phyloP scores from a whole-genome alignment of 225 moss, liverwort and hornwort genomes.

The Asterella californica region DNA sequence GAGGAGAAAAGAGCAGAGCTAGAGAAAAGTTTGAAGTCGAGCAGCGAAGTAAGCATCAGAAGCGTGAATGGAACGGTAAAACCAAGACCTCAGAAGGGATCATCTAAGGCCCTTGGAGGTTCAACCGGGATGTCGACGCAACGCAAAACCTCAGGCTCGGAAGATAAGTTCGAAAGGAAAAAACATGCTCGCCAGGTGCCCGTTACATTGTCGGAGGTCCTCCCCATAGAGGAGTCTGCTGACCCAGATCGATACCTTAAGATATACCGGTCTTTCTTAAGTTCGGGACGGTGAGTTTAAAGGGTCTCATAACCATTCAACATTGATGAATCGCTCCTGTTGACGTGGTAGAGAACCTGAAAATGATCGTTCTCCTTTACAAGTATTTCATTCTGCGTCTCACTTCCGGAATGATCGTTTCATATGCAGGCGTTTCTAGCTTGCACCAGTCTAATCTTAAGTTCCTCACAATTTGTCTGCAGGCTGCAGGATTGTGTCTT shows the following conservation, averaged over 20 bases:
- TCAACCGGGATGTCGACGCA: background rate
- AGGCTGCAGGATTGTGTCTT: slow-evolving; percentile 73
- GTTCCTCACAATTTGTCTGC: slow-evolving; percentile 1
- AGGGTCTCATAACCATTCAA: background rate
- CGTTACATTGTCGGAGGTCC: slow-evolving; percentile 45
- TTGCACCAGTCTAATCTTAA: background rate
- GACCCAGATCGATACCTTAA: slow-evolving; percentile 45
- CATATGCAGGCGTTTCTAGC: background rate
- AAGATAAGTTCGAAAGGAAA: background rate
- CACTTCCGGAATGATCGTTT: background rate
- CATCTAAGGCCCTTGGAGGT: background rate
- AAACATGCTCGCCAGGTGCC: background rate
- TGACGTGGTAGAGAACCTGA: background rate
- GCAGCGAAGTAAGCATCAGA: slow-evolving; percentile 16
- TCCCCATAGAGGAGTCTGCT: slow-evolving; percentile 51
- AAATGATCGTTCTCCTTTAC: background rate
- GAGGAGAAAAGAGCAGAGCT: slow-evolving; percentile 32
- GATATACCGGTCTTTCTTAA: slow-evolving; percentile 57
- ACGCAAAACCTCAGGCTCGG: background rate
- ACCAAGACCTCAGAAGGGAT: slow-evolving; percentile 12
- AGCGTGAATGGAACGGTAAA: slow-evolving; percentile 13
- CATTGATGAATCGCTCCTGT: background rate
- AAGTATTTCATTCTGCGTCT: background rate
- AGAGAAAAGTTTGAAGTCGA: slow-evolving; percentile 7
- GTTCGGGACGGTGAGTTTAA: slow-evolving; percentile 58